Evolutionary conservation across 495 filamentous ascomycete species (phyloP).

Genomic region (Daldinia concentrica): DNA sequence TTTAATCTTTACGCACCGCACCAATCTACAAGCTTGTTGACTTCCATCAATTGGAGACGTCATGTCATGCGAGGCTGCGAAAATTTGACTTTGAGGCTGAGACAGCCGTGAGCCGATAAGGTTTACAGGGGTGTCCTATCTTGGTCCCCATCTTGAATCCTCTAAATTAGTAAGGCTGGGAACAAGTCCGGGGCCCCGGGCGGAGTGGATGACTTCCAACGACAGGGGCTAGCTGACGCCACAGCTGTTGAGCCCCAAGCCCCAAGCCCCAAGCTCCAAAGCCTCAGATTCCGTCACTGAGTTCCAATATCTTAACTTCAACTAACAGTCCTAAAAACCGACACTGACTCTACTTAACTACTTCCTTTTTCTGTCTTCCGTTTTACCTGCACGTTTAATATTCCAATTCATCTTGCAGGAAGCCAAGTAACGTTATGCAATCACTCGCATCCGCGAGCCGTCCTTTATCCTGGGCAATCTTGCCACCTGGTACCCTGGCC

Average conservation of each 20-base stretch:
- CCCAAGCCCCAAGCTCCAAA: no score
- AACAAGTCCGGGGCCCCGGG: constrained; percentile 20
- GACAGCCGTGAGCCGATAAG: constrained; percentile 16
- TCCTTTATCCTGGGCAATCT: constrained; percentile 24
- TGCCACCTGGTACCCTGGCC: constrained; percentile 37
- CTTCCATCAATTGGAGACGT: constrained; percentile 26
- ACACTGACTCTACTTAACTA: constrained; percentile 5
- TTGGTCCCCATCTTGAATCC: background rate
- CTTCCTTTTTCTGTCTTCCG: constrained; percentile 20
- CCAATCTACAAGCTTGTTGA: background rate
- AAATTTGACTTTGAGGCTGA: constrained; percentile 40
- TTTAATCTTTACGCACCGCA: no score
- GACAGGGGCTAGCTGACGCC: constrained; percentile 12
- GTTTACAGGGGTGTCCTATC: constrained; percentile 24
- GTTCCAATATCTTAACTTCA: constrained; percentile 24
- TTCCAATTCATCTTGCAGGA: constrained; percentile 18
- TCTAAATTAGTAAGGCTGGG: constrained; percentile 16
- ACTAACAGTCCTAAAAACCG: background rate
- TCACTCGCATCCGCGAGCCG: constrained; percentile 26
- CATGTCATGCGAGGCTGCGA: constrained; percentile 32
- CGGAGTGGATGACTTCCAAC: background rate
- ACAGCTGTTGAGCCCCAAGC: no score
- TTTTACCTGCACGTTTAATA: constrained; percentile 17
- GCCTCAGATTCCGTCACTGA: constrained; percentile 4
- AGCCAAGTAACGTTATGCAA: constrained; percentile 13